Base-by-base conservation (phyloP, 225 moss, liverwort and hornwort species). In the Straminergon stramineum region DNA sequence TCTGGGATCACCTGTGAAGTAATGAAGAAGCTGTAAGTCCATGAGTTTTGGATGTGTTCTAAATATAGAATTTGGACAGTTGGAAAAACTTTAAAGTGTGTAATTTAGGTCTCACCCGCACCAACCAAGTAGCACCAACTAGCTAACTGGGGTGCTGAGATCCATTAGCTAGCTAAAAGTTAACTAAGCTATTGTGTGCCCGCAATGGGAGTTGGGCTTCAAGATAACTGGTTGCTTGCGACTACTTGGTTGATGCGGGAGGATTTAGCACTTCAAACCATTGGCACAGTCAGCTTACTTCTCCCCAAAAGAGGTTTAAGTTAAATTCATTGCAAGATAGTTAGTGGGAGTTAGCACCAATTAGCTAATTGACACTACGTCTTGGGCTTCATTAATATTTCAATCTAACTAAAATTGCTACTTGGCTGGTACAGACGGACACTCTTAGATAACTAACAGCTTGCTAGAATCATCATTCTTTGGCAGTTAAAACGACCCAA, bases 1-100 rank as follows among this genome's bases (percentile, higher is more conserved):
- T 97, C 96, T 34, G 97, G 97, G 78, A 99, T 95, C 60, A 99
- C 97, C 99, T 99, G 94, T 99, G 94, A 67, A 48, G 66, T 43
- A 74, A 90, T 53, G 28, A 68, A 85, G 5, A 64, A 24, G 53
- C 30, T 43, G 56, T 84, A 24, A 88, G 51, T 91, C 23, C 85
- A 63, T 86, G 43, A 21, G 39, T 35, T 84, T 28, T 79, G 31
- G 9, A 79, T 16, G 57, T 48, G 45, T 45, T 66, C 28, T 27
- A 53, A 39, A 43, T 37, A 45, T 15, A 84, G 57, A 45, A 34
- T 51, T 51, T 34, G 15, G 28, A 43, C 32, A 30, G 15, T 52
- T 63, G 24, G 55, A 53, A 80, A 37, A 35, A 15, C 34, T 61
- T 30, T 13, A 16, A 68, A 68, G 24, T 34, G 28, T 21, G 63